These are phyloP conservation scores for Trichoderma lentiforme DNA, from an alignment of 2,329 filamentous ascomycete genomes.

Conservation along the genomic window DNA sequence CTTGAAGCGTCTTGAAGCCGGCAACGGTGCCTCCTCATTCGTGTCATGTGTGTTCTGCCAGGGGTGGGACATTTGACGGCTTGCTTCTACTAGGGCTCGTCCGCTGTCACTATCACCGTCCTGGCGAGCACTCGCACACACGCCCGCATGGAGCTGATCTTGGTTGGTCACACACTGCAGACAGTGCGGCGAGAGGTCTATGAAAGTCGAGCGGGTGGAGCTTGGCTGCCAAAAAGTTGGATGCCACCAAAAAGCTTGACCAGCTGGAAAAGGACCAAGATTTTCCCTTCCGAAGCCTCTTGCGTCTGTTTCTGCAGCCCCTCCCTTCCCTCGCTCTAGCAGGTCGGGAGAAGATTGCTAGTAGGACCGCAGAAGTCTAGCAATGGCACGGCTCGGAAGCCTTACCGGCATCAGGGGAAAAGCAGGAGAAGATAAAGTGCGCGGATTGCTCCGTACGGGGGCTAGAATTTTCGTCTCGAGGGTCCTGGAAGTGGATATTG, in stretches of 20 bases:
- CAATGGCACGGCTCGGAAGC: constrained; percentile 15
- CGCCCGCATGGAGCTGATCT: constrained; percentile 13
- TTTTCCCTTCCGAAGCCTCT: constrained; percentile 8
- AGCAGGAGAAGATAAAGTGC: background rate
- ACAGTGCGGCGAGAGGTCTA: background rate
- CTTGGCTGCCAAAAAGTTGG: background rate
- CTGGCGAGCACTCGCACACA: constrained; percentile 5
- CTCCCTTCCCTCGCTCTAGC: background rate
- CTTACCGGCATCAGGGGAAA: constrained; percentile 2
- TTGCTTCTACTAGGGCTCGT: constrained; percentile 2
- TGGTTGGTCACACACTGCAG: constrained; percentile 3
- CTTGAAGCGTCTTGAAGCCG: background rate
- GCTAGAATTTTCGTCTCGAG: background rate
- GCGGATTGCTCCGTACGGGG: background rate
- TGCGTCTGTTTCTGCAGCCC: background rate
- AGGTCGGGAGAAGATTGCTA: background rate
- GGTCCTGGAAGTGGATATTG: background rate
- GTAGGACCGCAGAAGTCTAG: background rate
- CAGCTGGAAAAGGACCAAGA: background rate
- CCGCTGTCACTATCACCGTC: constrained; percentile 13
- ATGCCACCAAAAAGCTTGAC: constrained; percentile 8
- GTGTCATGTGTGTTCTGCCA: constrained; percentile 9
- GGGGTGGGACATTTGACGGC: constrained; percentile 8
- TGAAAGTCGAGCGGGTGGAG: background rate
- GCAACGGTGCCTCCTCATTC: constrained; percentile 2